A percentile compares a stretch with the other conserved stretches of the same genome.
These are phyloP conservation scores for Trichoderma sp. DNA, from an alignment of 2,329 filamentous ascomycete genomes.

Conservation along the genomic window DNA sequence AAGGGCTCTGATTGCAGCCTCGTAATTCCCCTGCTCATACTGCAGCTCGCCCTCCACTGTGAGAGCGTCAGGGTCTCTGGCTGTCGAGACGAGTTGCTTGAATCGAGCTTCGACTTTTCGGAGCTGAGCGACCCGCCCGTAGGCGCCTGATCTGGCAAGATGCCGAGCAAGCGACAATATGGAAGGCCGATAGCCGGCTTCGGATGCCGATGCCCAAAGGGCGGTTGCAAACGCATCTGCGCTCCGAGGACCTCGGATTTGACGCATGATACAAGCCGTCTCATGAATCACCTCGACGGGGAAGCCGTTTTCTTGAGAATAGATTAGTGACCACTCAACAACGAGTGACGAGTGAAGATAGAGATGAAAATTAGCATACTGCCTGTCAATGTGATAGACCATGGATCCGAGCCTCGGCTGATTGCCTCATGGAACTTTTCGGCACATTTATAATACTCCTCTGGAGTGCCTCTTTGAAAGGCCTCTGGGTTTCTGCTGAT, in stretches of 20 bases:
- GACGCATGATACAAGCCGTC: slow-evolving; percentile 33
- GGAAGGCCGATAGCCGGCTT: slow-evolving; percentile 33
- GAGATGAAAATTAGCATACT: slow-evolving; percentile 27
- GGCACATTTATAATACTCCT: slow-evolving; percentile 30
- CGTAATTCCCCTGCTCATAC: slow-evolving; percentile 29
- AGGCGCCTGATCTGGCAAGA: slow-evolving; percentile 27
- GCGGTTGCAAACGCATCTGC: slow-evolving; percentile 26
- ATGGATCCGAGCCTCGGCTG: slow-evolving; percentile 27
- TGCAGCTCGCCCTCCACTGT: slow-evolving; percentile 37
- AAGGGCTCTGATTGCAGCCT: slow-evolving; percentile 28
- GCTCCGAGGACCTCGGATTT: slow-evolving; percentile 17
- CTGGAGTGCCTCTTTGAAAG: slow-evolving; percentile 27
- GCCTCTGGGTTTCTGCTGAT: slow-evolving; percentile 23
- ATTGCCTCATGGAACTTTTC: slow-evolving; percentile 29
- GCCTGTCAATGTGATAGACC: slow-evolving; percentile 25
- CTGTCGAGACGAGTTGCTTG: slow-evolving; percentile 32
- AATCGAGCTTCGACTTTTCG: slow-evolving; percentile 32
- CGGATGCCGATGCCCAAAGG: slow-evolving; percentile 38
- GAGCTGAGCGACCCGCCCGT: slow-evolving; percentile 26
- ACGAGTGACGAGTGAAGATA: not conserved
- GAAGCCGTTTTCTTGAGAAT: slow-evolving; percentile 26
- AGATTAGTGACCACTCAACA: not conserved
- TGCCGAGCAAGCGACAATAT: slow-evolving; percentile 34
- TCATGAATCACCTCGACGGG: slow-evolving; percentile 30
- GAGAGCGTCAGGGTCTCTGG: slow-evolving; percentile 39